Evolutionary conservation across 768 basidiomycete genomes (phyloP).

Genomic region (Gloeostereum incarnatum): DNA sequence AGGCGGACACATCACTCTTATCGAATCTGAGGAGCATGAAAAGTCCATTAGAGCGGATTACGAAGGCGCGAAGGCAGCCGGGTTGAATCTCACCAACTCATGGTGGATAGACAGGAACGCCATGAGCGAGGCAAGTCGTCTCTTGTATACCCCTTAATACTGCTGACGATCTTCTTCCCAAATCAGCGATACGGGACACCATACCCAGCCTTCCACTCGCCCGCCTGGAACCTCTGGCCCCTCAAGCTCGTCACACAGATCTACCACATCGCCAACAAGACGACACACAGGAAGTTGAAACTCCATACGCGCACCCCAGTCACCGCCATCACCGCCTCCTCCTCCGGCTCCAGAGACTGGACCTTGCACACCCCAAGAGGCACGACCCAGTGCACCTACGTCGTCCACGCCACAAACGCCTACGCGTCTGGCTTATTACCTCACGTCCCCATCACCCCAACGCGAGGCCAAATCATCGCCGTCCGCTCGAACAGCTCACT

Average conservation of each 20-base stretch:
- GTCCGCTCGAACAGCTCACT: constrained; percentile 25
- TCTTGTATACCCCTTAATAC: not conserved
- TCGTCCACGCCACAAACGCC: constrained; percentile 61
- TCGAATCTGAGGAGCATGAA: constrained; percentile 38
- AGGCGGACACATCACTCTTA: constrained; percentile 41
- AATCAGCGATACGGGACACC: constrained; percentile 21
- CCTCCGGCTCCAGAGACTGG: constrained; percentile 22
- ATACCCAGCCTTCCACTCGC: constrained; percentile 41
- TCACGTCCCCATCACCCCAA: constrained; percentile 37
- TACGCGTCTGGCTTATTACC: constrained; percentile 52
- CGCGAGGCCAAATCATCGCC: constrained; percentile 44
- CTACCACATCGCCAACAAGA: constrained; percentile 30
- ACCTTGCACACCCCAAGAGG: constrained; percentile 38
- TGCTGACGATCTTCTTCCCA: not conserved
- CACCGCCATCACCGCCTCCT: constrained; percentile 24
- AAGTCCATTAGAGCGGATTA: constrained; percentile 30
- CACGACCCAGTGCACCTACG: constrained; percentile 28
- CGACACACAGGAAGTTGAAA: constrained; percentile 28
- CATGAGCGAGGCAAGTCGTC: constrained; percentile 32
- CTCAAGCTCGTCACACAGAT: constrained; percentile 71
- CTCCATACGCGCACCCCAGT: constrained; percentile 75
- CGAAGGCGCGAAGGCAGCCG: constrained; percentile 42
- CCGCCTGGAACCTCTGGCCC: constrained; percentile 67
- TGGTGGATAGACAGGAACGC: constrained; percentile 38
- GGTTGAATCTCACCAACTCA: constrained; percentile 33